phyloP scores from a whole-genome alignment of 495 filamentous ascomycete species.

The Tuber aestivum region DNA sequence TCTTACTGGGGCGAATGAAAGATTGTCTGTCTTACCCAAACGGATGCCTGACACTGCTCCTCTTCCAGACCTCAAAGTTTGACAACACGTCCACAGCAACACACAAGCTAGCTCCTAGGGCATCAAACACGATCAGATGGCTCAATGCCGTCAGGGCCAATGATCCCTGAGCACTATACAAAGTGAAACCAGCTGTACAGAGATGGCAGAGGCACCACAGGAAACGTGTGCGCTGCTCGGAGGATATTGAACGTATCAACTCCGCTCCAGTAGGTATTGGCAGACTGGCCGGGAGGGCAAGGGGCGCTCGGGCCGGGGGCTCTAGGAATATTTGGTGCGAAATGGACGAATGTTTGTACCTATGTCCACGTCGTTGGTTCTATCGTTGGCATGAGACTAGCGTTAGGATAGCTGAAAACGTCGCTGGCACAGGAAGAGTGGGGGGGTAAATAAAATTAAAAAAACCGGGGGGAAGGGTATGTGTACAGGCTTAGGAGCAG shows the following conservation, averaged over 20 bases:
- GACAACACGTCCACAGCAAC: conserved; percentile 84
- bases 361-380: conserved; percentile 88
- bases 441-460: not conserved
- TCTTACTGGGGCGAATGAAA: not conserved
- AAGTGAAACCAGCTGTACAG: conserved; percentile 69
- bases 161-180: conserved; percentile 79
- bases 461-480: not conserved
- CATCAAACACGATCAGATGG: conserved; percentile 90
- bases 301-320: conserved; percentile 78
- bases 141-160: conserved; percentile 87
- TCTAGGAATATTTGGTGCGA: conserved; percentile 96
- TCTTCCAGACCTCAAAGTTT: conserved; percentile 97
- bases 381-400: conserved; percentile 48
- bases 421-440: conserved; percentile 8
- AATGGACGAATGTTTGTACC: conserved; percentile 95
- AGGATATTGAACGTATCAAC: conserved; percentile 76
- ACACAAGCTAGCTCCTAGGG: conserved; percentile 84
- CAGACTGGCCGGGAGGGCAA: conserved; percentile 84
- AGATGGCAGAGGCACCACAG: conserved; percentile 89
- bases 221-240: conserved; percentile 71
- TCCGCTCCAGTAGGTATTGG: conserved; percentile 88
- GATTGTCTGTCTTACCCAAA: conserved; percentile 55
- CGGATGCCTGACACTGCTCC: conserved; percentile 84
- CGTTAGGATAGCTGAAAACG: conserved; percentile 43
- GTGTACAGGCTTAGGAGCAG: conserved; percentile 67